Evolutionary conservation across 257 asterid species (phyloP).

Genomic region (Dorcoceras hygrometricum): DNA sequence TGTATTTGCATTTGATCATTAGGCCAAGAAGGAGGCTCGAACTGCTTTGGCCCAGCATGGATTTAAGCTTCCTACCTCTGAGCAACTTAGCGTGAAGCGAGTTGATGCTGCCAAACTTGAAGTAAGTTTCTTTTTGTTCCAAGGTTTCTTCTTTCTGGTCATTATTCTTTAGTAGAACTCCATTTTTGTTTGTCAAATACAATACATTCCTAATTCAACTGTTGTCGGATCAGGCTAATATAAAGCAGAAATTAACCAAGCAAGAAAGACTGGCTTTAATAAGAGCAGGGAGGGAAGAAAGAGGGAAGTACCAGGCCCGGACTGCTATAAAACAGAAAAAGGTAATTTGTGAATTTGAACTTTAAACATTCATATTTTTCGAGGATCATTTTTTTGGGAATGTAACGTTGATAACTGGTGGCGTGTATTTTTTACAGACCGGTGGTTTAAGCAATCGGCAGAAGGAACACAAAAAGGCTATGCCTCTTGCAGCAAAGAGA

Average conservation of each 20-base stretch:
- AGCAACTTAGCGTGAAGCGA: conserved; percentile 67
- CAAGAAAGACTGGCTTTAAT: conserved; percentile 47
- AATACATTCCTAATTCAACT: conserved; percentile 23
- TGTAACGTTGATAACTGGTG: too few species aligned
- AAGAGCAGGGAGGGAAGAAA: conserved; percentile 52
- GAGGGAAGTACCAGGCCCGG: conserved; percentile 47
- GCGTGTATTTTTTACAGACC: conserved; percentile 41
- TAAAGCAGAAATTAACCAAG: conserved; percentile 65
- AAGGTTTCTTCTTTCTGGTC: neutral
- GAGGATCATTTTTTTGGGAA: too few species aligned
- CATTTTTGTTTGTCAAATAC: neutral
- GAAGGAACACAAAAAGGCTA: conserved; percentile 66
- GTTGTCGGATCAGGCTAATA: conserved; percentile 56
- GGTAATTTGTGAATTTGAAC: too few species aligned
- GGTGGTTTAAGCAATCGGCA: conserved; percentile 79
- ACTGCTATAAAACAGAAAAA: conserved; percentile 47
- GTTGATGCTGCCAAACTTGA: conserved; percentile 77
- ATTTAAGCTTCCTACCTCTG: conserved; percentile 72
- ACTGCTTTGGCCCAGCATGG: conserved; percentile 56
- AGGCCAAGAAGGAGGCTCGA: conserved; percentile 84
- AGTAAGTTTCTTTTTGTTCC: conserved; percentile 39
- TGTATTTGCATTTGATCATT: conserved; percentile 21
- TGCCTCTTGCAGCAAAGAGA: conserved; percentile 80
- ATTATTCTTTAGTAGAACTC: neutral
- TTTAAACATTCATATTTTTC: too few species aligned